Evolutionary conservation across 2,329 filamentous ascomycete genomes (phyloP).

Genomic region (Aspergillus arachidicola): DNA sequence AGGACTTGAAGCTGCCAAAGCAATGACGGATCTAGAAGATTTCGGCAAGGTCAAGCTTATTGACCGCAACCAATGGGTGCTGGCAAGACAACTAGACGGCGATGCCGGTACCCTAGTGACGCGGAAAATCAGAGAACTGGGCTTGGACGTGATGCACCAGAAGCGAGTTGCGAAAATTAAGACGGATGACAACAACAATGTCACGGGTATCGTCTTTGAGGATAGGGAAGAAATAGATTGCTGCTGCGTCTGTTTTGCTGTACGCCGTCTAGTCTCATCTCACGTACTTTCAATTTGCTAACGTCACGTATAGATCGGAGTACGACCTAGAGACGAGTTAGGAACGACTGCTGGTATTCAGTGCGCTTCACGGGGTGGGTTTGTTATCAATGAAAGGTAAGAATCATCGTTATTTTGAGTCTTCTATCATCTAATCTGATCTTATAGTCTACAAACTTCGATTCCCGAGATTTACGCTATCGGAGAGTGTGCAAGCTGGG

Average conservation of each 20-base stretch:
- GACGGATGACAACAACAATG: slow-evolving; percentile 66
- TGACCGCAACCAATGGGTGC: slow-evolving; percentile 79
- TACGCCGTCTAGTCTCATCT: slow-evolving; percentile 30
- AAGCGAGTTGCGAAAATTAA: slow-evolving; percentile 74
- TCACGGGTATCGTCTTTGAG: slow-evolving; percentile 76
- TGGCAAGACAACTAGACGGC: slow-evolving; percentile 78
- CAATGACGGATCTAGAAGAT: slow-evolving; percentile 81
- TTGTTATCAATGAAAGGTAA: slow-evolving; percentile 58
- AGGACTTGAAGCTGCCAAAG: slow-evolving; percentile 86
- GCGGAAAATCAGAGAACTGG: slow-evolving; percentile 76
- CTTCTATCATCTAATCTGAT: not conserved
- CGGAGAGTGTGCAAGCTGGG: slow-evolving; percentile 89
- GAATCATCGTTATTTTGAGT: not conserved
- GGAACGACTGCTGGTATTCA: slow-evolving; percentile 70
- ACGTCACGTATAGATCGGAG: slow-evolving; percentile 63
- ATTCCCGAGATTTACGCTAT: slow-evolving; percentile 77
- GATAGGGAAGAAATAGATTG: slow-evolving; percentile 78
- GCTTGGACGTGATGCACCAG: slow-evolving; percentile 76
- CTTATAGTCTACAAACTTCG: slow-evolving; percentile 65
- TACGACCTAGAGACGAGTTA: slow-evolving; percentile 77
- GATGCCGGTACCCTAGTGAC: slow-evolving; percentile 82
- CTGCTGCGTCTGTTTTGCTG: slow-evolving; percentile 81
- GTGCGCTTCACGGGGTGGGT: slow-evolving; percentile 71
- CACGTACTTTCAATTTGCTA: slow-evolving; percentile 2
- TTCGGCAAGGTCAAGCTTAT: slow-evolving; percentile 76